A percentile compares a stretch with the other conserved stretches of the same genome.
phyloP scores from a whole-genome alignment of 805 yeast species.

The Allodekkera sacchari region DNA sequence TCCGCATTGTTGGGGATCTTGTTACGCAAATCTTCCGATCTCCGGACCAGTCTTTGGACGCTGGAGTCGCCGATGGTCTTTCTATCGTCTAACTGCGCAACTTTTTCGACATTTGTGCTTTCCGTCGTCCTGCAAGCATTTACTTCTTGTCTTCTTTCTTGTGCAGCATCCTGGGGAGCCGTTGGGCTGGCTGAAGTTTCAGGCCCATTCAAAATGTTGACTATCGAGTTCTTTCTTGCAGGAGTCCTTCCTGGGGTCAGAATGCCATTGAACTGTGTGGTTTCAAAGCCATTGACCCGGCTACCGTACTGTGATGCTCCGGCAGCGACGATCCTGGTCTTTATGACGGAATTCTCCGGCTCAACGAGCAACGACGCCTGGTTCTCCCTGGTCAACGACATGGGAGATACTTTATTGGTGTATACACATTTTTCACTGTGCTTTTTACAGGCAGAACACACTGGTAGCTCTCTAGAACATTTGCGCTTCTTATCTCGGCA shows the following conservation, averaged over 20 bases:
- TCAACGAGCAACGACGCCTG: constrained; percentile 5
- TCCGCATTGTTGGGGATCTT: constrained; percentile 1
- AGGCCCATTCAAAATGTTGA: too few species aligned
- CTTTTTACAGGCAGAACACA: constrained; percentile 45
- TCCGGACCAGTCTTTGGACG: constrained; percentile 1
- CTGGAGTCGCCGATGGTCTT: not conserved
- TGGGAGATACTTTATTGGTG: constrained; percentile 1
- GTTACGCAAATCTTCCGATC: not conserved
- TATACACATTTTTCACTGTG: constrained; percentile 40
- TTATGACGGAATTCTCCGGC: not conserved
- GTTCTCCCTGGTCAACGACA: constrained; percentile 15
- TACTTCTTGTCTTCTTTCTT: too few species aligned
- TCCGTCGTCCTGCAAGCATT: too few species aligned
- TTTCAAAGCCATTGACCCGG: not conserved
- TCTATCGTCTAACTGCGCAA: too few species aligned
- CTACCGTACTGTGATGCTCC: not conserved
- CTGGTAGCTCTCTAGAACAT: constrained; percentile 52
- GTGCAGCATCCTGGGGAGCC: too few species aligned
- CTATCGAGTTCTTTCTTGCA: too few species aligned
- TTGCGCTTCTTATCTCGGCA: constrained; percentile 57
- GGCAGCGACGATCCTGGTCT: not conserved
- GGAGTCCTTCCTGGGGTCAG: not conserved
- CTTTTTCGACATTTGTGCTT: too few species aligned
- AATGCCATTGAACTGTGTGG: not conserved
- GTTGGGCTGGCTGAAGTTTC: too few species aligned